These are phyloP conservation scores for Diaporthe citri DNA, from an alignment of 2,329 filamentous ascomycete genomes.

Conservation along the genomic window DNA sequence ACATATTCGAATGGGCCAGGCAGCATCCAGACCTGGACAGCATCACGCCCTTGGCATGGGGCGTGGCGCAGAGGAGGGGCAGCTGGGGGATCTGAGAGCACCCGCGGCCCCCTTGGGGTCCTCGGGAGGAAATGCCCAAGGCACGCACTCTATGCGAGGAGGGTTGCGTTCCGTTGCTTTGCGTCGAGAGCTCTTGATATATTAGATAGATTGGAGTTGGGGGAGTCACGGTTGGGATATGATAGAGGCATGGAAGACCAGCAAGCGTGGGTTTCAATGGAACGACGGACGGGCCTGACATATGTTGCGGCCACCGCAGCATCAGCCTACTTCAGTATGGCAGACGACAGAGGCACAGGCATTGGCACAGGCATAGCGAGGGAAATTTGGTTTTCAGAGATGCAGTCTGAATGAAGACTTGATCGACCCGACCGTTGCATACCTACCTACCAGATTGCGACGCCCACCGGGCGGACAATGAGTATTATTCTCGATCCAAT, in stretches of 20 bases:
- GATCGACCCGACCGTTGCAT: not conserved
- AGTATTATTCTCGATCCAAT: not conserved
- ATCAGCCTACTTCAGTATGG: constrained; percentile 29
- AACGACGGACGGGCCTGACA: not conserved
- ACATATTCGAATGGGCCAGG: constrained; percentile 90
- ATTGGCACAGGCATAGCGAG: constrained; percentile 33
- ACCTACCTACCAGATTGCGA: not conserved
- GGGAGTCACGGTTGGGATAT: not conserved
- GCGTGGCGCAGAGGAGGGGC: constrained; percentile 74
- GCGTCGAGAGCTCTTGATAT: not conserved
- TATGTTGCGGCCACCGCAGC: not conserved
- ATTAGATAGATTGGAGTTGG: not conserved
- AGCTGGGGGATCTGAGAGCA: constrained; percentile 76
- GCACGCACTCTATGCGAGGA: not conserved
- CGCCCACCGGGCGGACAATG: no score
- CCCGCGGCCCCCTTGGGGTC: not conserved
- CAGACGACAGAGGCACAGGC: constrained; percentile 14
- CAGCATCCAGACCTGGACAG: constrained; percentile 83
- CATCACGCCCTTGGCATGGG: constrained; percentile 74
- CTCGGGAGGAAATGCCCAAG: not conserved
- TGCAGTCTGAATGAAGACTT: constrained; percentile 29
- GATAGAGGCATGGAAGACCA: not conserved
- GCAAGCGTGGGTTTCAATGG: not conserved
- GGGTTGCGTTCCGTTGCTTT: not conserved
- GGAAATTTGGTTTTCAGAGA: constrained; percentile 19